Percentiles rank a stretch among this genome's conserved stretches.
Evolutionary conservation across 345 rosid species (phyloP).

Genomic region (Bruguiera sexangula): DNA sequence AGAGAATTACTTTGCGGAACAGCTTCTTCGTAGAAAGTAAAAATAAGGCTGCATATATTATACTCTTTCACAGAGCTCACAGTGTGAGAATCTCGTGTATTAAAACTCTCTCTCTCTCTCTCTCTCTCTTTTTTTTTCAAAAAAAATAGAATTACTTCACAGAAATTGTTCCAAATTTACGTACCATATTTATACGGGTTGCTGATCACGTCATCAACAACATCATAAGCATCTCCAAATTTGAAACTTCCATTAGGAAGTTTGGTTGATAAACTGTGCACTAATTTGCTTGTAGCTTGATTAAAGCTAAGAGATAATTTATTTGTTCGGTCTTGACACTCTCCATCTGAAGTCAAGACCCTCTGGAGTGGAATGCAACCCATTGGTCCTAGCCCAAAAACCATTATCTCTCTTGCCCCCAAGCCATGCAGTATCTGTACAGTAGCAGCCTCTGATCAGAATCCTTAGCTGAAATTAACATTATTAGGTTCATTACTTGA

Average conservation of each 20-base stretch:
- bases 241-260: slow-evolving; percentile 54
- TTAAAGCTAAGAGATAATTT: slow-evolving; percentile 67
- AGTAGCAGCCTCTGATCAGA: not conserved
- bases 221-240: slow-evolving; percentile 87
- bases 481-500: not conserved
- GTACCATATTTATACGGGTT: slow-evolving; percentile 70
- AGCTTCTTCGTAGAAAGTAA: too few relatives aligned
- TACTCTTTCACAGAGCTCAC: too few relatives aligned
- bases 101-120: too few relatives aligned
- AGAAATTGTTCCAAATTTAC: not conserved
- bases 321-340: slow-evolving; percentile 70
- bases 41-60: too few relatives aligned
- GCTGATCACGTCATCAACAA: slow-evolving; percentile 60
- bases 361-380: slow-evolving; percentile 99
- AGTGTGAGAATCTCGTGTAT: too few relatives aligned
- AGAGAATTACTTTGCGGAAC: too few relatives aligned
- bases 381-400: slow-evolving; percentile 92
- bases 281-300: slow-evolving; percentile 44
- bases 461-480: not conserved
- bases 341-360: slow-evolving; percentile 59
- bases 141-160: too few relatives aligned
- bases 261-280: slow-evolving; percentile 36
- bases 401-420: slow-evolving; percentile 77
- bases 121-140: too few relatives aligned
- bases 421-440: slow-evolving; percentile 51